phyloP scores from a whole-genome alignment of 192 early-diverging fungal genomes.

The Phycomyces blakesleeanus region DNA sequence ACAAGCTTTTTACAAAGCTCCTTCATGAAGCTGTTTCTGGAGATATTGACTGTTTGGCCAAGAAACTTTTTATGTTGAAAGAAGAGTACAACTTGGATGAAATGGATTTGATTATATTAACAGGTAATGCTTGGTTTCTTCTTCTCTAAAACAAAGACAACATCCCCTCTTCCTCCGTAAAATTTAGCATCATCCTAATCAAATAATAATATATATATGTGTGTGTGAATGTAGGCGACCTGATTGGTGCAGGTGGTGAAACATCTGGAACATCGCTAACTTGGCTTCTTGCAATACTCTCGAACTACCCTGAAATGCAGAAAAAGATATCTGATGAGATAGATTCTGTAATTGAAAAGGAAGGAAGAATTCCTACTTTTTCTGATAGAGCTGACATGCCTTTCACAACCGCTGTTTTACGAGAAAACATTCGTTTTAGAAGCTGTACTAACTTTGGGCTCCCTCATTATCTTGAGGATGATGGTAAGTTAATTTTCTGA shows the following conservation, averaged over 20 bases:
- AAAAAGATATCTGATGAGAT: constrained; percentile 8
- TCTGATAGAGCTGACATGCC: constrained; percentile 12
- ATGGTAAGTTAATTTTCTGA: constrained; percentile 9
- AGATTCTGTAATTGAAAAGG: neutral
- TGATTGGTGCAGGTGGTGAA: constrained; percentile 6
- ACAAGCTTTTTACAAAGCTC: constrained; percentile 3
- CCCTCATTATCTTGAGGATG: constrained; percentile 3
- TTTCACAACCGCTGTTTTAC: constrained; percentile 12
- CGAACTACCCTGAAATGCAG: constrained; percentile 24
- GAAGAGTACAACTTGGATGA: neutral
- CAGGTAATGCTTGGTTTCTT: constrained; percentile 4
- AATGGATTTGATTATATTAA: constrained; percentile 1
- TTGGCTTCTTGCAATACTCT: constrained; percentile 17
- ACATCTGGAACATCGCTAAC: constrained; percentile 5
- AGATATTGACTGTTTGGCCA: neutral
- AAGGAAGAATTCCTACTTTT: neutral
- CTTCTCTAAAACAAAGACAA: too few species aligned
- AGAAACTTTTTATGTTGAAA: neutral
- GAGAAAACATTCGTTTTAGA: constrained; percentile 17
- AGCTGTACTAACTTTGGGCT: constrained; percentile 1
- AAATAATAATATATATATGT: neutral
- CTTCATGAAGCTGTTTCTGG: neutral
- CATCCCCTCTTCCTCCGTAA: too few species aligned
- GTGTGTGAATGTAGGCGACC: constrained; percentile 2
- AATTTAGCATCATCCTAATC: too few species aligned